Evolutionary conservation across 768 basidiomycete species (phyloP), one percentile per base, ranked within the genome.

Genomic region (Pleurotus eryngii): DNA sequence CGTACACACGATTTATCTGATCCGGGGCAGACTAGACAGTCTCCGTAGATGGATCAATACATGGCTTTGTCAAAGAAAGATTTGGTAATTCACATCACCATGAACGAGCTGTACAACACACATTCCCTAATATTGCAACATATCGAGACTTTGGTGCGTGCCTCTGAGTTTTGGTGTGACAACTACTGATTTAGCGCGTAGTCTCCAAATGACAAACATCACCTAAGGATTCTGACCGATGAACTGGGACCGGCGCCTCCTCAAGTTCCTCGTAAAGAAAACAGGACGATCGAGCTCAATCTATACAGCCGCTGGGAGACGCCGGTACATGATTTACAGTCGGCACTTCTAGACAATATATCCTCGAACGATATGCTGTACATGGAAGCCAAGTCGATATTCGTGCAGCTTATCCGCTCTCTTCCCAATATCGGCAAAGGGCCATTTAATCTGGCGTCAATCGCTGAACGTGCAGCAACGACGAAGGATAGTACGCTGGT

Each of bases 41-140:
- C 5, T 58, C n/a, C 24, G 3, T 63, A 97, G 96, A 96, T 98
- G 89, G 97, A 99, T 74, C 97, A 98, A 79, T 99, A 99, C 72
- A 98, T 99, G 95, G 97, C 97, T 7, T 77, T 99, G 57, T 98
- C 95, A 58, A 99, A 99, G 82, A 98, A 98, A 74, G 97, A 98
- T 69, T 80, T 98, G 58, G 87, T 90, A 80, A 98, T 99, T 74
- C 92, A 95, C 73, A 99, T 99, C 70, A 98, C 97, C 5, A 76
- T 98, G 72, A 99, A 99, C 70, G 97, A 99, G 81, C 68, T 99
- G 78, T 98, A 98, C 74, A 98, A 98, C 76, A 99, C 97, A 2
- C 97, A 99, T 72, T 91, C 95, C 22, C 77, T 98, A 68, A 87
- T 99, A 61, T 75, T 90, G 59, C 95, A 98, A 68, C 97, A 99